Evolutionary conservation across 225 moss, liverwort and hornwort genomes (phyloP).

Genomic region (Thuidium tamariscinum): DNA sequence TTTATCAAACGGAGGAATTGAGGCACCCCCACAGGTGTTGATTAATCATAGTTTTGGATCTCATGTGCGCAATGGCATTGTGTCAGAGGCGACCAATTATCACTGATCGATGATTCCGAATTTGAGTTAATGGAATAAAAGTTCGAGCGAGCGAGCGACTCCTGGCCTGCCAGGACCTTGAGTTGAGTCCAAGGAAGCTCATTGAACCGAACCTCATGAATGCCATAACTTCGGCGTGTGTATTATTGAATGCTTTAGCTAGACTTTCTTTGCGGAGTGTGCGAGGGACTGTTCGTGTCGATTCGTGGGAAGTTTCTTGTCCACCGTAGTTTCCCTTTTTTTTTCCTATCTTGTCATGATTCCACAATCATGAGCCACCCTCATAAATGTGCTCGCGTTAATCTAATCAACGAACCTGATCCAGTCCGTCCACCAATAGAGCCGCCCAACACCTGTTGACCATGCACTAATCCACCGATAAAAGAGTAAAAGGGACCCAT

Average conservation of each 20-base stretch:
- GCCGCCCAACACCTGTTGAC: neutral
- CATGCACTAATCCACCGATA: neutral
- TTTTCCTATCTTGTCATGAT: neutral
- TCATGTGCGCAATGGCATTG: neutral
- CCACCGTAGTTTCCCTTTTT: neutral
- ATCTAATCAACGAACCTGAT: neutral
- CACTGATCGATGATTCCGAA: neutral
- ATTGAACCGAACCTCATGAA: neutral
- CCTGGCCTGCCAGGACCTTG: neutral
- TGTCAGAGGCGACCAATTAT: neutral
- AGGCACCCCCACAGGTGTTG: neutral
- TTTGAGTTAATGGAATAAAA: neutral
- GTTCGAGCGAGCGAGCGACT: neutral
- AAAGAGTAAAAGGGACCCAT: neutral
- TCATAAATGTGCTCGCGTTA: slow-evolving; percentile 1
- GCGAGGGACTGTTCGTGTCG: neutral
- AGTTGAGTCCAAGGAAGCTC: neutral
- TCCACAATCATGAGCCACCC: slow-evolving; percentile 10
- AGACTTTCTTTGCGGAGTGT: neutral
- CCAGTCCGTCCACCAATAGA: neutral
- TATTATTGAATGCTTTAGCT: neutral
- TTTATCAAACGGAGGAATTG: neutral
- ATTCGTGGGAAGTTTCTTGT: slow-evolving; percentile 2
- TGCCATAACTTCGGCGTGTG: neutral
- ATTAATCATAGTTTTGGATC: neutral